Percentiles rank a stretch among this genome's conserved stretches.
Evolutionary conservation across 179 eudicot genomes (phyloP).

Genomic region (Sideroxylon spinosum): DNA sequence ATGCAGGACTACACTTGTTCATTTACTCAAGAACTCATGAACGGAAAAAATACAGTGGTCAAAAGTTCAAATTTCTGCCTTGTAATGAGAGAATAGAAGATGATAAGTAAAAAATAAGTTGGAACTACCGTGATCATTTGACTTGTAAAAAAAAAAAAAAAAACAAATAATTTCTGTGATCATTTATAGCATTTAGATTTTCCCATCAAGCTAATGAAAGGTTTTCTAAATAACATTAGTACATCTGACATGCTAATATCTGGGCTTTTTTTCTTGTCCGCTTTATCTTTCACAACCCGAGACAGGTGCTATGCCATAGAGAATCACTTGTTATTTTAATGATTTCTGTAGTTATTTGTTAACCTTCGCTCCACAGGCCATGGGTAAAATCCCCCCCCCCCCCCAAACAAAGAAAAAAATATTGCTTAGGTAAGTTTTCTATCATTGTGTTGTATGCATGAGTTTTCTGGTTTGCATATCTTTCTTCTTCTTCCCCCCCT

Average conservation of each 20-base stretch:
- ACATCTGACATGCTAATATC: not conserved
- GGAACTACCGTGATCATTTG: not conserved
- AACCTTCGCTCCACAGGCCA: too few relatives aligned
- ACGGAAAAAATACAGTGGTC: not conserved
- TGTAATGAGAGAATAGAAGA: not conserved
- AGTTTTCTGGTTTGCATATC: too few relatives aligned
- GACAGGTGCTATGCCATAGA: not conserved
- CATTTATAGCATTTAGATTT: not conserved
- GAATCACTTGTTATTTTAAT: not conserved
- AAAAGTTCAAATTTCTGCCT: not conserved
- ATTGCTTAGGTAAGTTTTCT: not conserved
- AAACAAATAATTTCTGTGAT: too few relatives aligned
- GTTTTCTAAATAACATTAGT: not conserved
- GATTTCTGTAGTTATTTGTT: not conserved
- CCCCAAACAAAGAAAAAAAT: too few relatives aligned
- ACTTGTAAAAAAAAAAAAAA: too few relatives aligned
- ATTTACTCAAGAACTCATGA: not conserved
- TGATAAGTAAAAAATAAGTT: not conserved
- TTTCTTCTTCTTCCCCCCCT: not conserved
- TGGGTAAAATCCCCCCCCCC: too few relatives aligned
- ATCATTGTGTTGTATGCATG: not conserved
- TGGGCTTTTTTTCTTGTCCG: not conserved
- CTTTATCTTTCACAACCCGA: not conserved
- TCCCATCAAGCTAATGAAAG: not conserved
- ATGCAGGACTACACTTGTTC: not conserved